These are phyloP conservation scores for Globisporangium lucens DNA, from an alignment of 352 stramenopile species.

Conservation along the genomic window DNA sequence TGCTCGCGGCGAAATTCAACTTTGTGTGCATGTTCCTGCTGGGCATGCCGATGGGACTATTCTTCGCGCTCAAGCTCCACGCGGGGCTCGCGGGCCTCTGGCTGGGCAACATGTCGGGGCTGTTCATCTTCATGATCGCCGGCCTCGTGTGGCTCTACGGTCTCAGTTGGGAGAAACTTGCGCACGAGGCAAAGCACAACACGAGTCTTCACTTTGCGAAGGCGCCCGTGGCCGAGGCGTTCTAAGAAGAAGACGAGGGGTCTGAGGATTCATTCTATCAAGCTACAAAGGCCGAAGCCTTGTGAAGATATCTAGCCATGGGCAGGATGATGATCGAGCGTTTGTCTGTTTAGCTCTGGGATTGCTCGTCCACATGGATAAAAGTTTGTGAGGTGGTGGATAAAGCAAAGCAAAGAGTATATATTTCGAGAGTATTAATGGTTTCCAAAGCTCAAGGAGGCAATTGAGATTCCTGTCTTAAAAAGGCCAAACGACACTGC, in stretches of 20 bases:
- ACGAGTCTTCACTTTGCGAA: slow-evolving; percentile 9
- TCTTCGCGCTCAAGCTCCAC: not conserved
- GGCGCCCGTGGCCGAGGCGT: slow-evolving; percentile 6
- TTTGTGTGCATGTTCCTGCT: not conserved
- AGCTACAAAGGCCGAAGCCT: not conserved
- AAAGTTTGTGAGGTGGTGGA: not conserved
- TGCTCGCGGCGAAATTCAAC: not conserved
- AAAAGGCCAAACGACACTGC: too few relatives aligned
- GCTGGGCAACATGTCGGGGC: slow-evolving; percentile 45
- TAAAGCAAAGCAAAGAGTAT: not conserved
- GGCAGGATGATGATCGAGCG: not conserved
- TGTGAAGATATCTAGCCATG: not conserved
- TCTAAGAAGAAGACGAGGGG: not conserved
- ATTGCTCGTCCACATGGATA: not conserved
- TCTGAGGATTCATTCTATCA: too few relatives aligned
- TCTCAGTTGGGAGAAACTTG: slow-evolving; percentile 12
- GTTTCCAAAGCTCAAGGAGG: not conserved
- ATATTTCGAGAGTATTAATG: not conserved
- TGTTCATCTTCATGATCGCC: slow-evolving; percentile 29
- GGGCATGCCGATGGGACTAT: not conserved
- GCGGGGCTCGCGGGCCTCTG: slow-evolving; percentile 32
- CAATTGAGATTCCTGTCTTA: not conserved
- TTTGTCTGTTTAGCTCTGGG: not conserved
- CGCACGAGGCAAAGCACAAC: slow-evolving; percentile 16
- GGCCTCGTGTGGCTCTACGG: slow-evolving; percentile 20